These are phyloP conservation scores for Phytophthora tentaculata DNA, from an alignment of 352 stramenopile genomes.

Conservation along the genomic window DNA sequence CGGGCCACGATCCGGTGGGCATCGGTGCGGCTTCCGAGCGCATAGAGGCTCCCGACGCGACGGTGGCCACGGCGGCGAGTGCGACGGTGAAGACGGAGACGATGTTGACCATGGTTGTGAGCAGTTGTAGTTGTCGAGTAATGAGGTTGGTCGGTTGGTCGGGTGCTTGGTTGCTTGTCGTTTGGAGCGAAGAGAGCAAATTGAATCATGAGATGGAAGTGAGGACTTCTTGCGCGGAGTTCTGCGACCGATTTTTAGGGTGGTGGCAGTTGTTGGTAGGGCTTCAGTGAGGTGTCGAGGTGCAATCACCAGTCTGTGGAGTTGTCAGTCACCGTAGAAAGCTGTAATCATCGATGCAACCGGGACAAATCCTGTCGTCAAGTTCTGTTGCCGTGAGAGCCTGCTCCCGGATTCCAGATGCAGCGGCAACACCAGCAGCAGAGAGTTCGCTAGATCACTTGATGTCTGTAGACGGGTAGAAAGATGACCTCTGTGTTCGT, in stretches of 20 bases:
- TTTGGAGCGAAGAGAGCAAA: conserved; percentile 15
- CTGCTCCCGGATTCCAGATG: conserved; percentile 21
- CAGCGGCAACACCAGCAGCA: conserved; percentile 1
- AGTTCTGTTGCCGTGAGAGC: conserved; percentile 12
- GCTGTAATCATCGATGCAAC: conserved; percentile 5
- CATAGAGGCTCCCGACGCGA: conserved; percentile 27
- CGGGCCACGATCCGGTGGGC: conserved; percentile 34
- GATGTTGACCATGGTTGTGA: conserved; percentile 21
- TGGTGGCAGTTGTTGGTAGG: background rate
- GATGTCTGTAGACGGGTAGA: background rate
- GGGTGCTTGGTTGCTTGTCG: conserved; percentile 7
- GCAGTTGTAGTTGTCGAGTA: background rate
- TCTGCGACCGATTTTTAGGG: background rate
- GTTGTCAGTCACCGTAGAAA: background rate
- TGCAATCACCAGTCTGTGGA: conserved; percentile 11
- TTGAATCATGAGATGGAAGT: conserved; percentile 15
- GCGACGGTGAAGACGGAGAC: conserved; percentile 14
- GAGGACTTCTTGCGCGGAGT: background rate
- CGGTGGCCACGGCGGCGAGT: conserved; percentile 10
- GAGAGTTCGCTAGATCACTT: conserved; percentile 11
- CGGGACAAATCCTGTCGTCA: conserved; percentile 22
- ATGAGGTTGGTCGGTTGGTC: background rate
- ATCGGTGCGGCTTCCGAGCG: conserved; percentile 28
- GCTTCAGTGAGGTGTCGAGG: conserved; percentile 5
- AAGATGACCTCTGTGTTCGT: background rate